phyloP scores from a whole-genome alignment of 1,139 yeast genomes.

The Petasospora rhodanensis region DNA sequence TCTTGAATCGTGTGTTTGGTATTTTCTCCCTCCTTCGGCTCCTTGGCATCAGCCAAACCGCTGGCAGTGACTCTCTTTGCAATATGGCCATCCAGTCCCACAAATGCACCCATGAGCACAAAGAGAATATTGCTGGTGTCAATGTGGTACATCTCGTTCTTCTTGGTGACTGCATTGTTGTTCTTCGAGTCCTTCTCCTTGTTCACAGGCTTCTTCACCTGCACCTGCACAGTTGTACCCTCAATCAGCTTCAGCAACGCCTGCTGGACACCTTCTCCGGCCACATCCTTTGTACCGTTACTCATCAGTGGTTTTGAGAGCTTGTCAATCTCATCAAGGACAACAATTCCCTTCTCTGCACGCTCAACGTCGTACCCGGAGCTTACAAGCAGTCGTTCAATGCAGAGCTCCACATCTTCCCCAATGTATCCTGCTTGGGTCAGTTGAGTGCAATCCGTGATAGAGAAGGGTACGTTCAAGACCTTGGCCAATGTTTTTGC shows the following conservation, averaged over 20 bases:
- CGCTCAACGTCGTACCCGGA: slow-evolving; percentile 44
- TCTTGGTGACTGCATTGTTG: slow-evolving; percentile 30
- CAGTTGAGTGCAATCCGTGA: slow-evolving; percentile 51
- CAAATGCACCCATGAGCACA: slow-evolving; percentile 53
- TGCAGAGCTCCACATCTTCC: slow-evolving; percentile 51
- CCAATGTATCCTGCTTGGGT: slow-evolving; percentile 60
- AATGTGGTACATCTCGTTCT: slow-evolving; percentile 37
- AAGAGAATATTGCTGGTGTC: slow-evolving; percentile 50
- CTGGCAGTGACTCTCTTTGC: slow-evolving; percentile 30
- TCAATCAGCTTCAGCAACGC: slow-evolving; percentile 48
- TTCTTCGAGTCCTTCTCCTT: slow-evolving; percentile 29
- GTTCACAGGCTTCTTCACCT: slow-evolving; percentile 37
- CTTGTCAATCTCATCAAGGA: slow-evolving; percentile 51
- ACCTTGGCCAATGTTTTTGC: slow-evolving; percentile 47
- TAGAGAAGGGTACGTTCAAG: slow-evolving; percentile 47
- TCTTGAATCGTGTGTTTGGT: slow-evolving; percentile 26
- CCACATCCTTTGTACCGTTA: slow-evolving; percentile 46
- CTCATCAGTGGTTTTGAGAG: slow-evolving; percentile 41
- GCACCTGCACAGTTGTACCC: slow-evolving; percentile 45
- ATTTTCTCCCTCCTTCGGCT: slow-evolving; percentile 16
- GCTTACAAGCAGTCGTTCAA: slow-evolving; percentile 42
- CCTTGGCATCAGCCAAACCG: slow-evolving; percentile 18
- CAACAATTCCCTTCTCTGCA: slow-evolving; percentile 49
- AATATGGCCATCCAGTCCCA: slow-evolving; percentile 44
- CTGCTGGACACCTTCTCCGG: slow-evolving; percentile 59